Conservation (phyloP, 768 basidiomycete genomes). For the Phlebiopsis gigantea region DNA sequence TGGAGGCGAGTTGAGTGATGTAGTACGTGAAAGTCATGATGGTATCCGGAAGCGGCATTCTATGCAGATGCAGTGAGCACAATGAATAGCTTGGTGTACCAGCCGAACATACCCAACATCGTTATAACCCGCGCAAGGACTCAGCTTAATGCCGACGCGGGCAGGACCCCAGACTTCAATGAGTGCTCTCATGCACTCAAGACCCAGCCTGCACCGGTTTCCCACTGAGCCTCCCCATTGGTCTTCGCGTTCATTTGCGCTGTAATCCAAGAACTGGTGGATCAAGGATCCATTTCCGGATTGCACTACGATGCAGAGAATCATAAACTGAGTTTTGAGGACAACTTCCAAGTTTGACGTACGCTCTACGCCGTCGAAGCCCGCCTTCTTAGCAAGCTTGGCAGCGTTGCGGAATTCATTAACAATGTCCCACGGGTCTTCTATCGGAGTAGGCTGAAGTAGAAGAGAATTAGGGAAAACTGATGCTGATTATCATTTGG, state of each 20-base stretch:
- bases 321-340: neutral
- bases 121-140: constrained; percentile 2
- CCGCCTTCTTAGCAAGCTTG: constrained; percentile 29
- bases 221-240: constrained; percentile 45
- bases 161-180: constrained; percentile 28
- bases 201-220: constrained; percentile 39
- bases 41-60: constrained; percentile 11
- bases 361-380: constrained; percentile 42
- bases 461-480: neutral
- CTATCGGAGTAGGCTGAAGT: constrained; percentile 1
- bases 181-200: constrained; percentile 42
- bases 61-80: neutral
- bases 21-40: constrained; percentile 7
- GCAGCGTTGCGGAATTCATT: constrained; percentile 13
- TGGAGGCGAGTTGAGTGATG: constrained; percentile 1
- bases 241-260: constrained; percentile 37
- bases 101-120: constrained; percentile 6
- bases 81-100: neutral
- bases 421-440: constrained; percentile 7
- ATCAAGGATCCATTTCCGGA: constrained; percentile 27
- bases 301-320: constrained; percentile 11
- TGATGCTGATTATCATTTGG: neutral
- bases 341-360: neutral
- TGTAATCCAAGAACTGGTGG: constrained; percentile 37
- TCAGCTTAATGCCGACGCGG: constrained; percentile 23